Base-by-base conservation (phyloP, 495 filamentous ascomycete species). In the Schizothecium vesticola region DNA sequence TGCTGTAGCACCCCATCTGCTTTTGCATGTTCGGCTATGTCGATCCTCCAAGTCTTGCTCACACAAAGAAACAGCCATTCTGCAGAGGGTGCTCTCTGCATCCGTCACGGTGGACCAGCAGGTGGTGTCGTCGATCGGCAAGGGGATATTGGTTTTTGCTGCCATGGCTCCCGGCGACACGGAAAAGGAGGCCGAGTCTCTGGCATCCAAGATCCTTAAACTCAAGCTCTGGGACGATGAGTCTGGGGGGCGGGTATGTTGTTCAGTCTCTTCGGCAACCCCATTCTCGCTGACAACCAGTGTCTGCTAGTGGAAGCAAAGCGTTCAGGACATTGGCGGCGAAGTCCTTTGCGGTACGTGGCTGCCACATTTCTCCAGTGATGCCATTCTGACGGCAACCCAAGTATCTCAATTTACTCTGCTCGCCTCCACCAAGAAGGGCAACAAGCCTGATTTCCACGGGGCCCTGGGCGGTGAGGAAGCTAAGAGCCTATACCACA, bases 351-450 rank as follows among this genome's bases (percentile, higher is more conserved):
- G 93, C 75, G 92, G 93, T 96, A 83, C 67, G 88, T 51, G 7
- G 78, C 57, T 22, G 11, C 56, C 11, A n/a, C 25, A 16, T 25
- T 25, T 28, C 43, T 21, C 12, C 10, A n/a, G 26, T 11, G 24
- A 3, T 63, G 24, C 58, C 31, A 10, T 19, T 22, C 11, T 69
- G 31, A 69, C 33, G 29, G 60, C 25, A 16, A 31, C 33, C 62
- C 28, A 7, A 94, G 96, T 99, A n/a, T 97, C 96, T 10, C 96
- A 99, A 79, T 99, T 99, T 74, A 99, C 96, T 12, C 87, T 99
- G 33, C 88, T 94, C 56, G 96, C 92, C 63, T 90, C 89, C 59
- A 92, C 93, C 36, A 97, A 93, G 77, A 98, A 97, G 78, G 94
- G 94, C 69, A 92, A 86, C 74, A 97, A 97, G 78, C 96, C 96